Percentiles rank a stretch among this genome's conserved stretches.
These are phyloP conservation scores for Calonectria pteridis DNA, from an alignment of 2,329 filamentous ascomycete genomes.

Conservation along the genomic window DNA sequence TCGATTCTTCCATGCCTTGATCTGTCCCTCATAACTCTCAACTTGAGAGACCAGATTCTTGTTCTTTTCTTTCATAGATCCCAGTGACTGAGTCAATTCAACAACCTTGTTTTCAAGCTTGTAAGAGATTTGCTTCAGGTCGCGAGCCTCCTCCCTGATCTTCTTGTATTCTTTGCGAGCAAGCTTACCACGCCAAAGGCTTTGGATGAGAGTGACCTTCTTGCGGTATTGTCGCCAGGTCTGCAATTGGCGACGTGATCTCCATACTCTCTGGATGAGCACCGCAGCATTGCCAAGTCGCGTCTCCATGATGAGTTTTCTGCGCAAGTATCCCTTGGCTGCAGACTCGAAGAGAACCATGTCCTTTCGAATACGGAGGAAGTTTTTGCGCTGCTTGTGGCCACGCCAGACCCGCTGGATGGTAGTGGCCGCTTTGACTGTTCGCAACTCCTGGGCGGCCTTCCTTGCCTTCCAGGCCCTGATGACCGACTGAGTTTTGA, in stretches of 20 bases:
- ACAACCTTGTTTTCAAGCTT: constrained; percentile 99
- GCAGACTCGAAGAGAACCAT: constrained; percentile 89
- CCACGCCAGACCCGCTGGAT: constrained; percentile 97
- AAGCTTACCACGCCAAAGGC: constrained; percentile 86
- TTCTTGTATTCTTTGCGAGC: constrained; percentile 90
- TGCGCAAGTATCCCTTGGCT: constrained; percentile 91
- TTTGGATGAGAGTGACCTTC: constrained; percentile 92
- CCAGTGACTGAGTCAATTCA: constrained; percentile 93
- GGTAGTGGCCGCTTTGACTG: constrained; percentile 87
- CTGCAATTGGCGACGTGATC: constrained; percentile 81
- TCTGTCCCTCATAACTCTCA: constrained; percentile 94
- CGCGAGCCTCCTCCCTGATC: constrained; percentile 93
- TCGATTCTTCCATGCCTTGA: constrained; percentile 95
- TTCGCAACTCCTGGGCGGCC: constrained; percentile 83
- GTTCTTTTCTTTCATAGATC: constrained; percentile 94
- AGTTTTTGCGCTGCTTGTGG: constrained; percentile 87
- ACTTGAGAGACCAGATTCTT: constrained; percentile 89
- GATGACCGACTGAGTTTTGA: constrained; percentile 82
- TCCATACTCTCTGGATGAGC: constrained; percentile 92
- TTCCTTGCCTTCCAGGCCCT: constrained; percentile 84
- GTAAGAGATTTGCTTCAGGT: constrained; percentile 99
- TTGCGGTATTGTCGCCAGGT: constrained; percentile 90
- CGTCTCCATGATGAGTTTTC: constrained; percentile 93
- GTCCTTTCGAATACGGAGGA: constrained; percentile 82
- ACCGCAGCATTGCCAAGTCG: constrained; percentile 91